Base-by-base conservation (phyloP, 2,329 filamentous ascomycete genomes). In the Periconia sp. region DNA sequence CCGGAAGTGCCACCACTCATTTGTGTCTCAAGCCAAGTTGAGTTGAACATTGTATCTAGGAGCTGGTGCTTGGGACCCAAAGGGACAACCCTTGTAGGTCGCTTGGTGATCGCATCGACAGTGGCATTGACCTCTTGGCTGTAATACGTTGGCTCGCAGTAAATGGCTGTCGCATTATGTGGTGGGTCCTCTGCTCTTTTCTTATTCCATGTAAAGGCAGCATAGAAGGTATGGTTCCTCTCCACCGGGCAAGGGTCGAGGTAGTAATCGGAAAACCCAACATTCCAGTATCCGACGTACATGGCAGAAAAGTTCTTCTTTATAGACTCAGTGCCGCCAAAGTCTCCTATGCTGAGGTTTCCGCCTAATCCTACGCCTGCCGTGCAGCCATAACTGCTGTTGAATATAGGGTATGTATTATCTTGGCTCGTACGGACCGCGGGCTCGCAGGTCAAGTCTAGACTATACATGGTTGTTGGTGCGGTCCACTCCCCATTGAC, bases 261-360 rank as follows among this genome's bases (percentile, higher is more conserved):
- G 28, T 11, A 80, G 38, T 23, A 65, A 47, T 54, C 52, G 53
- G 45, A 70, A 0, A 60, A 54, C 0, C 71, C 44, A 3, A 65
- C 60, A 1, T 68, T 54, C 10, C 64, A 63, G 18, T 75, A 80
- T 0, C 77, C 77, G 2, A 77, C 62, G 36, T 79, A 80, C 1
- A 66, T 50, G 28, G 73, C 66, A 0, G 52, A 52, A 17, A 57
- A 73, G 1, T 58, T 42, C 4, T 57, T 56, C 10, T 13, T 19
- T 4, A 4, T 11, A 36, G n/a, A 19, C n/a, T n/a, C n/a, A n/a
- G n/a, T n/a, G n/a, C n/a, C n/a, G 25, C 1, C 5, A 12, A 45
- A 34, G 0, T 15, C 2, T 4, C 43, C 41, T 8, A 45, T 23
- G 2, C 54, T 60, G 1, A 35, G 1, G 17, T 61, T 61, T 2